Conservation (phyloP, 495 filamentous ascomycete genomes). For the Alectoria sarmentosa region DNA sequence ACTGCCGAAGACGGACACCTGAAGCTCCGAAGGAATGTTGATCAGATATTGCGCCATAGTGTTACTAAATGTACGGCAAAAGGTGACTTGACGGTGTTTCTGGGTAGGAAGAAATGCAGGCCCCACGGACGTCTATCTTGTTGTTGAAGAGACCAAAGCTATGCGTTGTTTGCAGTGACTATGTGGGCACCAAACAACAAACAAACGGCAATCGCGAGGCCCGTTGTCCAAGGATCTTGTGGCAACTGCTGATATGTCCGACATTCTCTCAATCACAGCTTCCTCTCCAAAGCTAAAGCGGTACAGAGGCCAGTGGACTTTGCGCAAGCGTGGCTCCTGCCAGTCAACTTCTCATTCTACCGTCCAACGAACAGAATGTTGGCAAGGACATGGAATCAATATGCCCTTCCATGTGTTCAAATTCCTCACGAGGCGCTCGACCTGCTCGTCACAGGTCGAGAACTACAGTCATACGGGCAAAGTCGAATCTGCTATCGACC, state of each 20-base stretch:
- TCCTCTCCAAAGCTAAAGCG: too few species aligned
- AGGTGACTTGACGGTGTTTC: background rate
- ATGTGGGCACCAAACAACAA: background rate
- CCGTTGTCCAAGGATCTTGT: background rate
- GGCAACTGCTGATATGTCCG: background rate
- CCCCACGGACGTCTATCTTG: background rate
- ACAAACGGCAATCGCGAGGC: background rate
- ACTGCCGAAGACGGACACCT: background rate
- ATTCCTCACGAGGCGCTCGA: background rate
- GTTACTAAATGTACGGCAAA: background rate
- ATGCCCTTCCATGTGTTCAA: too few species aligned
- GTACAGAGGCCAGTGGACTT: too few species aligned
- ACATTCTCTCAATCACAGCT: background rate
- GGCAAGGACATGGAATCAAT: too few species aligned
- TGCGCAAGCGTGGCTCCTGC: too few species aligned
- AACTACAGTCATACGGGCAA: background rate
- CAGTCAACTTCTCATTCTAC: too few species aligned
- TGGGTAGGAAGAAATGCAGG: background rate
- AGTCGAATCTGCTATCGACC: background rate
- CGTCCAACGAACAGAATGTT: too few species aligned
- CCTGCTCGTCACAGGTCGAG: background rate
- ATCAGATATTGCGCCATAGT: background rate
- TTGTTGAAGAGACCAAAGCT: background rate
- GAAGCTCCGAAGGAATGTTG: background rate
- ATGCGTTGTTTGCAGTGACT: background rate